phyloP scores from a whole-genome alignment of 164 flowering plant genomes.

The Amborella trichopoda region DNA sequence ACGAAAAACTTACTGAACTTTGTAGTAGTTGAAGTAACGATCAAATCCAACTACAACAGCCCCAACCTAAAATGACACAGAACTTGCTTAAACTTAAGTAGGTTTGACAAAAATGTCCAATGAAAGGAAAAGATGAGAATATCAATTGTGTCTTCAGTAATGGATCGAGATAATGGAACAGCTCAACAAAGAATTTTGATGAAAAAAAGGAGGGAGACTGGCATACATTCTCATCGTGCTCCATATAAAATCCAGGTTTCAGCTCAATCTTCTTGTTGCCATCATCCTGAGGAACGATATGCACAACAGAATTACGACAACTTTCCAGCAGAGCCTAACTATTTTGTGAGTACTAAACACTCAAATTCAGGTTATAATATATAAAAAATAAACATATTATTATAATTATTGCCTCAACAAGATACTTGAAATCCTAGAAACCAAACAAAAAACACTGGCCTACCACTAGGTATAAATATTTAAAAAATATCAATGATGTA shows the following conservation, averaged over 20 bases:
- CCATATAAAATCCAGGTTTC: constrained; percentile 91
- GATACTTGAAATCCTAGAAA: too few species aligned
- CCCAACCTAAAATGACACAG: constrained; percentile 52
- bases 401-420: too few species aligned
- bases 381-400: too few species aligned
- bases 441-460: too few species aligned
- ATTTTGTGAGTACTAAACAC: too few species aligned
- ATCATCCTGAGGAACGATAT: constrained; percentile 47
- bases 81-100: constrained; percentile 8
- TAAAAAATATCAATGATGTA: too few species aligned
- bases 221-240: constrained; percentile 77
- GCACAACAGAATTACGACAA: too few species aligned
- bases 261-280: constrained; percentile 90
- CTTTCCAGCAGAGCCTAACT: too few species aligned
- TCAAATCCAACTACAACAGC: constrained; percentile 99
- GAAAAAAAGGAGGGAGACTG: constrained; percentile 7
- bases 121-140: too few species aligned
- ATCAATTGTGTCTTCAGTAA: not conserved
- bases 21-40: constrained; percentile 92
- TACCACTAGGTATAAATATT: too few species aligned
- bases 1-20: constrained; percentile 69
- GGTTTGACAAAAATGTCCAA: not conserved
- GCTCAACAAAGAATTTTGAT: not conserved
- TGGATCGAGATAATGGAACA: not conserved
- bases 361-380: too few species aligned